Evolutionary conservation across 83 land plant genomes (phyloP), one percentile per base, ranked within the genome.

Genomic region (Larix sibirica): DNA sequence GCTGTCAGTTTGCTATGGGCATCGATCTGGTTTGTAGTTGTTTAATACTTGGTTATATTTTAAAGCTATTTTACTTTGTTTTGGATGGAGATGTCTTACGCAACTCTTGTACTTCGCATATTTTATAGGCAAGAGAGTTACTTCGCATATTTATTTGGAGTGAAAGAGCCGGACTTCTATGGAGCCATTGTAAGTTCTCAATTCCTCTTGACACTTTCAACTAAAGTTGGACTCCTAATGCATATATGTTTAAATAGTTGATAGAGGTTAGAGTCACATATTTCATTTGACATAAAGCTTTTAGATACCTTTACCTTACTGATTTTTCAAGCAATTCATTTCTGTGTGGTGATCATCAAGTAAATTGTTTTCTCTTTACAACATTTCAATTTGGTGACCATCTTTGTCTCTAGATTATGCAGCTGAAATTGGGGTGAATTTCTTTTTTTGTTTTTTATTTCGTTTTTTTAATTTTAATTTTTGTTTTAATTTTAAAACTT

Each of bases 71-170:
- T 54, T 54, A 54, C 58, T 54, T 54, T 3, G 58, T 54, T 54
- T 54, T 54, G 14, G 16, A 54, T 54, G 58, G 58, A 54, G 58
- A 54, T 54, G 58, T 54, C 14, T 54, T 54, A 54, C 3, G 13
- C 58, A 54, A 54, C 14, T 54, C 58, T 54, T 0, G 14, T 54
- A 12, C 47, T 74, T 33, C 63, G 21, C 33, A 75, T 44, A 23
- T 80, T 81, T 87, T 81, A 24, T 70, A 96, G 99, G 89, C 98
- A 97, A 83, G 99, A 97, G 84, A 97, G 99, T 85, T 97, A 92
- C 79, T 97, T 97, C 88, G 97, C 98, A 20, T 97, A 96, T 82
- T 83, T 97, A 84, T 95, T 97, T 90, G 99, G 99, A 28, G 99
- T 96, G 16, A 92, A 82, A 70, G 99, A 97, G 82, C 99, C 98